A percentile compares a stretch with the other conserved stretches of the same genome.
phyloP scores from a whole-genome alignment of 2,329 filamentous ascomycete species.

The Ascochyta viciae-villosae region DNA sequence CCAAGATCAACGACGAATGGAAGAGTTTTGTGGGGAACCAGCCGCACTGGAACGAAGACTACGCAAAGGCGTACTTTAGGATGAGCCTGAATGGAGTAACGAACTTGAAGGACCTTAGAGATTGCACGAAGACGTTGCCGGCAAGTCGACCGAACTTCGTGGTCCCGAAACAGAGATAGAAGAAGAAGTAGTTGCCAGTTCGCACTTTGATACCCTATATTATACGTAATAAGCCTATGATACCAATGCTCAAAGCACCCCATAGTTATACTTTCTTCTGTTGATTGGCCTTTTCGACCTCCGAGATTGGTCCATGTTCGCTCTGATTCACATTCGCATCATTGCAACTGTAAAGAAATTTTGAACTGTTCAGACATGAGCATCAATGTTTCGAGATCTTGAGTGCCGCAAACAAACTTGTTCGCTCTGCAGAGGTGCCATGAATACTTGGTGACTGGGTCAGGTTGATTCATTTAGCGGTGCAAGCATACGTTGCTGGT shows the following conservation, averaged over 20 bases:
- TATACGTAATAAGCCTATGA: neutral
- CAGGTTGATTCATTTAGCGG: too few relatives aligned
- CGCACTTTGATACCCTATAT: constrained; percentile 6
- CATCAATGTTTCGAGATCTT: too few relatives aligned
- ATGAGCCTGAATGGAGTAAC: constrained; percentile 40
- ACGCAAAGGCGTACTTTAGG: constrained; percentile 41
- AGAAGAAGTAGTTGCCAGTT: neutral
- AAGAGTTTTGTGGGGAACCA: constrained; percentile 37
- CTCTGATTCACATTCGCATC: neutral
- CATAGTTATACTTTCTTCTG: neutral
- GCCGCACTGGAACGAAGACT: constrained; percentile 40
- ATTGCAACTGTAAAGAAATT: too few relatives aligned
- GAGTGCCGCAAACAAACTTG: too few relatives aligned
- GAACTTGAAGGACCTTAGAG: constrained; percentile 31
- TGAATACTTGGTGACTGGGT: too few relatives aligned
- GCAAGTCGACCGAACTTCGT: constrained; percentile 16
- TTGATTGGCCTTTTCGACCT: neutral
- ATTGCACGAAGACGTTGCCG: constrained; percentile 43
- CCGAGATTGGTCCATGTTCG: neutral
- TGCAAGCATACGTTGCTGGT: too few relatives aligned
- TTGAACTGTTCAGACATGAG: too few relatives aligned
- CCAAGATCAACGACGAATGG: constrained; percentile 38
- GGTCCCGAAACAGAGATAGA: neutral
- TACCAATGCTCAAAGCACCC: neutral
- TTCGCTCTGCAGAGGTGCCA: too few relatives aligned